Base-by-base conservation (phyloP, 2,329 filamentous ascomycete species). In the Cercospora brassicicola region DNA sequence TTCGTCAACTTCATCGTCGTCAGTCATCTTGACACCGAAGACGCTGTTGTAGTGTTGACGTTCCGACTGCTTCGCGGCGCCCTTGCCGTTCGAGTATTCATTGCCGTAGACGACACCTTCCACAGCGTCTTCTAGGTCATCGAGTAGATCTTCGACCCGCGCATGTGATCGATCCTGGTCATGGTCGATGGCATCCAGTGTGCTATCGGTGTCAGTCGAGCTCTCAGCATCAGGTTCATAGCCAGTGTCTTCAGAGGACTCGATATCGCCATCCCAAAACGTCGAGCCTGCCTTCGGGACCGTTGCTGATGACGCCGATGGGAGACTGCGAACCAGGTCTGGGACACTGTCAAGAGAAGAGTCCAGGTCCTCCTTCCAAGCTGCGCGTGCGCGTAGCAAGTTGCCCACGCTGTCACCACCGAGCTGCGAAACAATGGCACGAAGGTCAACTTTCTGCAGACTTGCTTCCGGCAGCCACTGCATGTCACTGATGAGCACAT, bases 401-500 rank as follows among this genome's bases (percentile, higher is more conserved):
- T 45, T 28, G 36, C 28, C 36, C 18, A 62, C 20, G 15, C 48
- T 59, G 11, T 59, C 59, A 59, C 26, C 33, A 18, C 62, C 66
- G 13, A 62, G 48, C n/a, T 36, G 36, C 15, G 31, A 28, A 6
- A 28, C 36, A 9, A 65, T 26, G 11, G 33, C 59, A 9, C 8
- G 30, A n/a, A 56, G 36, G 31, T 65, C 56, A 15, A 57, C 23
- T n/a, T 56, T 31, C 26, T 59, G 51, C 10, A 65, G 42, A 9
- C 31, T 57, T 13, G 62, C 15, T 57, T 68, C 66, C n/a, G 62
- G 48, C 8, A 65, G 62, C 66, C 66, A 68, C 23, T 59, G 62
- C 26, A 62, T 33, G 11, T n/a, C 61, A 36, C 23, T 28, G 15
- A 64, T 33, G 10, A 59, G 23, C 13, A 20, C 18, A 11, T 53